phyloP scores from a whole-genome alignment of 306 rosid genomes.

The Vigna reflexopilosa region DNA sequence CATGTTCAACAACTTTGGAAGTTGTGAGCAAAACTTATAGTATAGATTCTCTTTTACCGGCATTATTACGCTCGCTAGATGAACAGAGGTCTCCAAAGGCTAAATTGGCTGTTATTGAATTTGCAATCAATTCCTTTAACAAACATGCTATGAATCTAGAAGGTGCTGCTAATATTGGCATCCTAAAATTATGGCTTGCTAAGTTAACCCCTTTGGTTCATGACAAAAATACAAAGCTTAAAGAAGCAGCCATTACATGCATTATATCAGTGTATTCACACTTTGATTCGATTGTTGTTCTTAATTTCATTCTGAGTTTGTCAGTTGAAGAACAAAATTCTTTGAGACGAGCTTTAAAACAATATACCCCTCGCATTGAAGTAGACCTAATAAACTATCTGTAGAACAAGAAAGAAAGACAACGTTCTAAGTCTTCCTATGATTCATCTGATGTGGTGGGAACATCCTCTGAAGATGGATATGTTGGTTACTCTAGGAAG shows the following conservation, averaged over 20 bases:
- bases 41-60: slow-evolving; percentile 92
- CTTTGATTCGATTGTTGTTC: slow-evolving; percentile 83
- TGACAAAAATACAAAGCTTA: slow-evolving; percentile 91
- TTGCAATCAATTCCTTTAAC: slow-evolving; percentile 84
- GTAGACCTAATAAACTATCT: slow-evolving; percentile 93
- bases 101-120: slow-evolving; percentile 96
- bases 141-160: slow-evolving; percentile 84
- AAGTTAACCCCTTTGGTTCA: slow-evolving; percentile 89
- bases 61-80: slow-evolving; percentile 95
- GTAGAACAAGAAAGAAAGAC: slow-evolving; percentile 94
- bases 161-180: slow-evolving; percentile 90
- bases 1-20: slow-evolving; percentile 88
- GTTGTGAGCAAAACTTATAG: slow-evolving; percentile 87
- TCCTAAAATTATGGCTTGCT: slow-evolving; percentile 93
- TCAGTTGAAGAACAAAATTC: slow-evolving; percentile 98
- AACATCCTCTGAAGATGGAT: slow-evolving; percentile 97
- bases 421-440: slow-evolving; percentile 81
- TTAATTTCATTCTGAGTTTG: slow-evolving; percentile 90
- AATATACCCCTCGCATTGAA: slow-evolving; percentile 97
- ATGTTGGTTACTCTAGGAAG: slow-evolving; percentile 74
- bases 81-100: slow-evolving; percentile 99
- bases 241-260: slow-evolving; percentile 95
- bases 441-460: slow-evolving; percentile 97
- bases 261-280: slow-evolving; percentile 94
- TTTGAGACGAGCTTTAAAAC: slow-evolving; percentile 95